Evolutionary conservation across 805 yeast genomes (phyloP), one percentile per base, ranked within the genome.

Genomic region (Kodamaea kaohsiungensis): DNA sequence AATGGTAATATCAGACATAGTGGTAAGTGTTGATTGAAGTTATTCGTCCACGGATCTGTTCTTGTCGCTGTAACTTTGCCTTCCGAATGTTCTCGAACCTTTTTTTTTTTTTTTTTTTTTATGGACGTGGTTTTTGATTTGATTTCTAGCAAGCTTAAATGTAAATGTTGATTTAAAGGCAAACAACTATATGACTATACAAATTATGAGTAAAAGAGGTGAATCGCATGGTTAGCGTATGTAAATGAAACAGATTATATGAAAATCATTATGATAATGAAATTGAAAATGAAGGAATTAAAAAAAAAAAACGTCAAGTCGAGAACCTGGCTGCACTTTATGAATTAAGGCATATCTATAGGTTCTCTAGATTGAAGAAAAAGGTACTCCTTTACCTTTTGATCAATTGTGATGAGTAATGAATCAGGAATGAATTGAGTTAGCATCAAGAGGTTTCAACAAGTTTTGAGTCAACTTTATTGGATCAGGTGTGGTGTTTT

Each of bases 1-100:
- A 53, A 76, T 61, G 49, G 70, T 48, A 38, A 70, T 62, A 15
- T 65, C 68, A 42, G 72, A 55, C 72, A 69, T 69, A 48, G 33
- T 49, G 8, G 3, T 5, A 30, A 9, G 25, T 12, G 35, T 30
- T 30, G 35, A 9, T 30, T 8, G 35, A 30, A 30, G 35, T 30
- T 8, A 9, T 30, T 30, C 25, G 25, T 22, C 25, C 25, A 30
- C 10, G 13, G 35, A 12, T 30, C 35, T 12, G 35, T 30, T 8
- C 35, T 9, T 3, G 13, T 30, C 35, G 35, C 10, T 30, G 35
- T 30, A n/a, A n/a, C 35, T 8, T 30, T 30, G 35, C 35, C 35
- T 8, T 30, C 35, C 35, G 35, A 30, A 30, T 30, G 35, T 30
- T 30, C 35, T 30, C 35, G 35, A 30, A 30, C 35, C 8, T 30